Percentiles rank a stretch among this genome's conserved stretches.
Evolutionary conservation across 2,329 filamentous ascomycete species (phyloP).

Genomic region (Cryphonectria naterciae): DNA sequence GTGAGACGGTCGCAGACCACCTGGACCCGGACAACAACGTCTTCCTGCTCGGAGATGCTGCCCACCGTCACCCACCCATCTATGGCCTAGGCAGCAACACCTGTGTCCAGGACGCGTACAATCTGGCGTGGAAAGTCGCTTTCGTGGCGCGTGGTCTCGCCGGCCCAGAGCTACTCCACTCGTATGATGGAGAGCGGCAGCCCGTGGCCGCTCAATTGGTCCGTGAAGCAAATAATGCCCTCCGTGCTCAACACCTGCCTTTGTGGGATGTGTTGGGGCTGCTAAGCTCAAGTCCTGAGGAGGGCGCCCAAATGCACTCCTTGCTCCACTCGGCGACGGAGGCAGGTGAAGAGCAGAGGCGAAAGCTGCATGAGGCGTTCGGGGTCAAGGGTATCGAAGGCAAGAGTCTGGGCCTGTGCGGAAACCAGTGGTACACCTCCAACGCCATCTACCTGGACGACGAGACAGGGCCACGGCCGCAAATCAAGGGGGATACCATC

Average conservation of each 20-base stretch:
- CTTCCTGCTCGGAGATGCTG: slow-evolving; percentile 56
- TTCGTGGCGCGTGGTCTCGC: slow-evolving; percentile 44
- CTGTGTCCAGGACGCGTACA: slow-evolving; percentile 53
- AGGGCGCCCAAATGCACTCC: slow-evolving; percentile 39
- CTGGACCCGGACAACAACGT: slow-evolving; percentile 47
- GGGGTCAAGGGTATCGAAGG: slow-evolving; percentile 47
- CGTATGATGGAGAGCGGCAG: slow-evolving; percentile 45
- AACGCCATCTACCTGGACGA: slow-evolving; percentile 41
- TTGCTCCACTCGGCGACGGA: slow-evolving; percentile 41
- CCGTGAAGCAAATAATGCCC: slow-evolving; percentile 33
- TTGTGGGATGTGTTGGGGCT: slow-evolving; percentile 43
- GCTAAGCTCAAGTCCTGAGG: slow-evolving; percentile 35
- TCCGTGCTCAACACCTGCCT: slow-evolving; percentile 38
- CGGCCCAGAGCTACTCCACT: slow-evolving; percentile 40
- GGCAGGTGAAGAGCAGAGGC: slow-evolving; percentile 41
- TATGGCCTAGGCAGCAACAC: slow-evolving; percentile 57
- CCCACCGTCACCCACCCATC: slow-evolving; percentile 55
- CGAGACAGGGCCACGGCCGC: slow-evolving; percentile 31
- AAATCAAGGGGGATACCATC: slow-evolving; percentile 40
- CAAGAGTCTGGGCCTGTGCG: slow-evolving; percentile 56
- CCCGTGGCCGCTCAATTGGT: slow-evolving; percentile 48
- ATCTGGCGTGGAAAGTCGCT: slow-evolving; percentile 53
- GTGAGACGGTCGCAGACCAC: slow-evolving; percentile 57
- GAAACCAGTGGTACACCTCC: slow-evolving; percentile 57
- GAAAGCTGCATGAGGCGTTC: slow-evolving; percentile 43